Evolutionary conservation across 805 yeast genomes (phyloP).

Genomic region (Soucietia sequanensis): DNA sequence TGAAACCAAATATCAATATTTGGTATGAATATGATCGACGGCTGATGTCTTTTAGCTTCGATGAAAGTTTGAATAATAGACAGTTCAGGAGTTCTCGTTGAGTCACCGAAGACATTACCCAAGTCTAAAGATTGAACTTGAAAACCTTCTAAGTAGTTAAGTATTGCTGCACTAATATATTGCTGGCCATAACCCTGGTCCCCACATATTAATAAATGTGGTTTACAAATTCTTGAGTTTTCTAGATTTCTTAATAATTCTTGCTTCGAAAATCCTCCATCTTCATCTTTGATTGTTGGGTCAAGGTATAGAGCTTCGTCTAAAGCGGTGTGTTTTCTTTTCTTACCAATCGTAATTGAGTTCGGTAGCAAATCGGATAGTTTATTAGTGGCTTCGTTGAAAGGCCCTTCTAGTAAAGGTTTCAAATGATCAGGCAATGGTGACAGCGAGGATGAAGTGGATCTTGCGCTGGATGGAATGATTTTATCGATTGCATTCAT

Average conservation of each 20-base stretch:
- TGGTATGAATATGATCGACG: slow-evolving; percentile 82
- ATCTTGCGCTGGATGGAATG: slow-evolving; percentile 89
- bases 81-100: slow-evolving; percentile 80
- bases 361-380: slow-evolving; percentile 64
- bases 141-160: slow-evolving; percentile 83
- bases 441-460: slow-evolving; percentile 67
- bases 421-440: slow-evolving; percentile 75
- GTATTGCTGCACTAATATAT: slow-evolving; percentile 76
- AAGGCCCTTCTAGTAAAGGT: slow-evolving; percentile 58
- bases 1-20: slow-evolving; percentile 74
- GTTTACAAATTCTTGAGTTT: slow-evolving; percentile 71
- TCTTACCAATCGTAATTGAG: slow-evolving; percentile 27
- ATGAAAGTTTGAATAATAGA: slow-evolving; percentile 77
- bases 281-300: slow-evolving; percentile 51
- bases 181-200: slow-evolving; percentile 81
- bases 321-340: slow-evolving; percentile 51
- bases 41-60: slow-evolving; percentile 88
- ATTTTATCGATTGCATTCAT: slow-evolving; percentile 82
- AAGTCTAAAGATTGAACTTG: slow-evolving; percentile 86
- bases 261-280: slow-evolving; percentile 69
- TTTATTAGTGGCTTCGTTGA: slow-evolving; percentile 44
- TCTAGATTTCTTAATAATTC: slow-evolving; percentile 52
- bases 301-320: slow-evolving; percentile 71
- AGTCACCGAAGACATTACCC: slow-evolving; percentile 71
- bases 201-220: slow-evolving; percentile 76